Evolutionary conservation across 2,329 filamentous ascomycete species (phyloP).

Genomic region (Lecanicillium sp.): DNA sequence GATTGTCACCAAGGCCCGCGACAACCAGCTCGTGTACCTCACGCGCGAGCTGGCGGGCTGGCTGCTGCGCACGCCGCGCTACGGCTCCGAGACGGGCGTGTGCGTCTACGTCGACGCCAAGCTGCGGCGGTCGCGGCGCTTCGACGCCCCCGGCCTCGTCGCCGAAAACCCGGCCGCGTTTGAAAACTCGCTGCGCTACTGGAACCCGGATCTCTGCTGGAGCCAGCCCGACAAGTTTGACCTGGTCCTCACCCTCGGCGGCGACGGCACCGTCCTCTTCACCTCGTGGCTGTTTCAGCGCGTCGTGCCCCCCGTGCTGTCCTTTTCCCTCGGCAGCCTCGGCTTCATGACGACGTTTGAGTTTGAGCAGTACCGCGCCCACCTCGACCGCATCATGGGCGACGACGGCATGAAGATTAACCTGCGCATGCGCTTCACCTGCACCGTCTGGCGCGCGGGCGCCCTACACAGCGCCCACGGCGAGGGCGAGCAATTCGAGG

Average conservation of each 20-base stretch:
- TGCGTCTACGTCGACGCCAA: constrained; percentile 99
- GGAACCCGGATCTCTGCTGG: constrained; percentile 95
- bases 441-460: constrained; percentile 81
- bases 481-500: constrained; percentile 93
- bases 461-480: constrained; percentile 42
- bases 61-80: constrained; percentile 81
- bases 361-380: constrained; percentile 79
- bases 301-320: constrained; percentile 76
- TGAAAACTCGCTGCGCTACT: constrained; percentile 81
- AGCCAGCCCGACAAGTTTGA: constrained; percentile 91
- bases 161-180: constrained; percentile 69
- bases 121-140: constrained; percentile 78
- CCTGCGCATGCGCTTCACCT: constrained; percentile 96
- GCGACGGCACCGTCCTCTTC: constrained; percentile 81
- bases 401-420: constrained; percentile 95
- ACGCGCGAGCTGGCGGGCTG: constrained; percentile 83
- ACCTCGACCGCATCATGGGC: constrained; percentile 85
- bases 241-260: constrained; percentile 79
- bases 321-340: constrained; percentile 75
- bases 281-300: constrained; percentile 91
- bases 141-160: constrained; percentile 66
- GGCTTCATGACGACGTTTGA: constrained; percentile 87
- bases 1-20: constrained; percentile 96
- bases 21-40: constrained; percentile 84
- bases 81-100: constrained; percentile 82